Percentiles rank a stretch among this genome's conserved stretches.
Conservation (phyloP, 306 rosid species). For the Cucurbita pepo region DNA sequence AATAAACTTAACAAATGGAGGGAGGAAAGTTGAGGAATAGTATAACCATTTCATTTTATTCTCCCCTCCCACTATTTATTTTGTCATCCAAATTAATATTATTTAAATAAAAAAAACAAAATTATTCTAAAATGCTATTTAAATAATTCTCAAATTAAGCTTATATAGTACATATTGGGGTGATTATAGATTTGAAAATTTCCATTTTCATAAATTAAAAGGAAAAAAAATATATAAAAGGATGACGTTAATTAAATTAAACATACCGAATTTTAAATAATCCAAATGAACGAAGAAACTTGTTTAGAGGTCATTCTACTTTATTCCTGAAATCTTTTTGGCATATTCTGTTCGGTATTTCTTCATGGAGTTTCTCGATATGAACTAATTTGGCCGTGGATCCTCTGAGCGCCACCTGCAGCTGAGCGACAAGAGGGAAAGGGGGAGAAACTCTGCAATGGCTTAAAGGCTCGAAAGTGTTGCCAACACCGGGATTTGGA, state of each 20-base stretch:
- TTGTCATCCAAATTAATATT: too few species aligned
- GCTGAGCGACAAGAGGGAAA: not conserved
- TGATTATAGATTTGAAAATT: too few species aligned
- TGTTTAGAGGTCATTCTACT: not conserved
- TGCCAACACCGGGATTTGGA: constrained; percentile 19
- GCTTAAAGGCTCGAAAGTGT: constrained; percentile 23
- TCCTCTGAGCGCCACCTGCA: constrained; percentile 3
- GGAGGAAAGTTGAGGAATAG: not conserved
- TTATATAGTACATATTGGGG: too few species aligned
- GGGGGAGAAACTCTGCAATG: constrained; percentile 18
- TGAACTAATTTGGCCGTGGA: not conserved
- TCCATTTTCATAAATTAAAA: too few species aligned
- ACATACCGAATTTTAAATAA: too few species aligned
- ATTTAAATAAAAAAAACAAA: too few species aligned
- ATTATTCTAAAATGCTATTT: too few species aligned
- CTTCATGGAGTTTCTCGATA: not conserved
- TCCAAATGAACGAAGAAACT: not conserved
- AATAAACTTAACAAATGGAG: not conserved
- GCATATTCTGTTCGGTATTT: constrained; percentile 1
- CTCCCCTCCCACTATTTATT: too few species aligned
- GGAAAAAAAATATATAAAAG: too few species aligned
- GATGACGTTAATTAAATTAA: too few species aligned
- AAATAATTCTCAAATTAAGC: too few species aligned
- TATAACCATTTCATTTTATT: not conserved
- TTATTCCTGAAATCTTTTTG: constrained; percentile 1